Percentiles rank a stretch among this genome's conserved stretches.
Conservation (phyloP, 768 basidiomycete species). For the Lanmaoa rubissima region DNA sequence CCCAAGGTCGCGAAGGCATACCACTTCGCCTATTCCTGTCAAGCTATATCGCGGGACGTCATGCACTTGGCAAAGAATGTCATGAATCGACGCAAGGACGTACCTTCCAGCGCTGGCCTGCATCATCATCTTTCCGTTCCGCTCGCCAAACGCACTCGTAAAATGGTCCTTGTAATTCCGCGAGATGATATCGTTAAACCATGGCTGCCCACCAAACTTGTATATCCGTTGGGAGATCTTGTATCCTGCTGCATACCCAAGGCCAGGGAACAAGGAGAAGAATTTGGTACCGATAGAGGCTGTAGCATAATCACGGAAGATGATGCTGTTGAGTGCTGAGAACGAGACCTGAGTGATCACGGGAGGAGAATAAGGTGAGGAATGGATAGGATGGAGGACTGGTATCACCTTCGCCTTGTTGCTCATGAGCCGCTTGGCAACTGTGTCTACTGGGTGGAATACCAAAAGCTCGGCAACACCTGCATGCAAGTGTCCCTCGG, state of each 20-base stretch:
- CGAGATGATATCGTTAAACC: constrained; percentile 90
- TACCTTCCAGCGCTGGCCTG: constrained; percentile 94
- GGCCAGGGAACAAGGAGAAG: constrained; percentile 93
- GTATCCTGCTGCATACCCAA: constrained; percentile 98
- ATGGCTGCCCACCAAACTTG: constrained; percentile 99
- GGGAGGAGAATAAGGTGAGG: background rate
- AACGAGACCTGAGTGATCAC: constrained; percentile 51
- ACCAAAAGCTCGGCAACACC: constrained; percentile 93
- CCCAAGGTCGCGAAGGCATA: constrained; percentile 32
- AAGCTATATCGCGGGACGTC: constrained; percentile 38
- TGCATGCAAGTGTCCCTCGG: constrained; percentile 25
- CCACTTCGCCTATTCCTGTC: constrained; percentile 92
- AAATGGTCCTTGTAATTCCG: constrained; percentile 80
- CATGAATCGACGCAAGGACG: constrained; percentile 13
- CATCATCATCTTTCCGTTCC: constrained; percentile 94
- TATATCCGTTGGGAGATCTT: constrained; percentile 92
- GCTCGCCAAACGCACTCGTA: constrained; percentile 84
- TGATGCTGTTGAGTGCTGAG: constrained; percentile 64
- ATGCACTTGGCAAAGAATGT: background rate
- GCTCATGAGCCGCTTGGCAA: constrained; percentile 98
- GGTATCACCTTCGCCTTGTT: constrained; percentile 77
- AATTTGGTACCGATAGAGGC: constrained; percentile 68
- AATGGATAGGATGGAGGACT: background rate
- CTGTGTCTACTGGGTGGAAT: constrained; percentile 95
- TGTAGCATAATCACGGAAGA: constrained; percentile 83